Base-by-base conservation (phyloP, 2,329 filamentous ascomycete species). In the Talaromyces rugulosus region DNA sequence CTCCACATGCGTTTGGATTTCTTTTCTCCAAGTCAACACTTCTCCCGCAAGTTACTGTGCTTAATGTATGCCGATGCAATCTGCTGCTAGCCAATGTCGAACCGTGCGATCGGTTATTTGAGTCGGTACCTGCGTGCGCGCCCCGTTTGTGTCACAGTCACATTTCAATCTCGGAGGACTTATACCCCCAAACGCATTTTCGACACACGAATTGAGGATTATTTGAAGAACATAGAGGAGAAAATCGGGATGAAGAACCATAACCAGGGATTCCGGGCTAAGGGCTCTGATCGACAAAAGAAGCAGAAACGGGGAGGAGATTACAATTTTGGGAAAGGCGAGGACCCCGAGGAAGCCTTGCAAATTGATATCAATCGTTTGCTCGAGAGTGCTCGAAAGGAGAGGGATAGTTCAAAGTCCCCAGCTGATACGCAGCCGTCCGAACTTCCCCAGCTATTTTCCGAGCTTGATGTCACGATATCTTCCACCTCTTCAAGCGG, bases 401-500 rank as follows among this genome's bases (percentile, higher is more conserved):
- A 18, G n/a, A 71, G 73, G 4, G 65, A 67, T 5, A 51, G 28
- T 2, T 52, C 55, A 33, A 33, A 44, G 11, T 36, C 36, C n/a
- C 69, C 66, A 3, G 71, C 72, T 1, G 66, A 66, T 3, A 63
- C 70, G 31, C 27, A 52, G 11, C 63, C 66, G 30, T 62, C 66
- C n/a, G 60, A 64, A 27, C 66, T 92, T 1, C 89, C 90, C 1
- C 85, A 88, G 66, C 81, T 81, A 44, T 89, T 89, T 63, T 84
- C 86, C 5, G 91, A 96, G 73, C 86, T 95, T 47, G 88, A 96
- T 59, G 85, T 98, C 47, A 87, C 89, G n/a, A 88, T 98, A 62
- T 76, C 87, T 6, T 86, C 90, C 66, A 82, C 98, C 36, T 96
- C 94, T 0, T 98, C 94, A 0, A 96, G 91, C 0, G 95, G 95